Evolutionary conservation across 2,329 filamentous ascomycete species (phyloP).

Genomic region (Fusarium phyllophilum): DNA sequence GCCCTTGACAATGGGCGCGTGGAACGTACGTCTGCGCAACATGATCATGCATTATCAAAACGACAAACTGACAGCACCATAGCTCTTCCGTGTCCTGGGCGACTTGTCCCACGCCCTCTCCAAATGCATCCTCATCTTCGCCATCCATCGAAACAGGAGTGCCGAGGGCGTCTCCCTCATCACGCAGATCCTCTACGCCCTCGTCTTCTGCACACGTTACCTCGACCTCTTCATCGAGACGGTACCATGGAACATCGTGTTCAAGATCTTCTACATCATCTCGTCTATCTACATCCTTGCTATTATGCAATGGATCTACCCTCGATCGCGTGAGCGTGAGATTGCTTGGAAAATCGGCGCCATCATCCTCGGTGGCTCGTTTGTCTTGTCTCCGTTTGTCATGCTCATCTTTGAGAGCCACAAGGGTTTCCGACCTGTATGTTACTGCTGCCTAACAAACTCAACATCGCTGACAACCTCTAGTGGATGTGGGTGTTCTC

Average conservation of each 20-base stretch:
- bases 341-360: slow-evolving; percentile 92
- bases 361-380: slow-evolving; percentile 71
- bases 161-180: slow-evolving; percentile 93
- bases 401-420: slow-evolving; percentile 71
- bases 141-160: slow-evolving; percentile 88
- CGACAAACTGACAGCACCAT: slow-evolving; percentile 12
- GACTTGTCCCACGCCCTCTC: slow-evolving; percentile 87
- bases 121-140: slow-evolving; percentile 90
- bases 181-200: slow-evolving; percentile 86
- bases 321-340: slow-evolving; percentile 89
- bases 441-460: slow-evolving; percentile 30
- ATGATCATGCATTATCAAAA: background rate
- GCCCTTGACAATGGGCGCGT: slow-evolving; percentile 51
- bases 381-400: slow-evolving; percentile 76
- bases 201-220: slow-evolving; percentile 89
- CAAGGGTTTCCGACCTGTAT: slow-evolving; percentile 64
- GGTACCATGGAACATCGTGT: slow-evolving; percentile 75
- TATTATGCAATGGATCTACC: slow-evolving; percentile 87
- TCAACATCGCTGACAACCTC: slow-evolving; percentile 11
- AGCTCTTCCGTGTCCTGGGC: slow-evolving; percentile 79
- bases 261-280: slow-evolving; percentile 90
- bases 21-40: slow-evolving; percentile 49
- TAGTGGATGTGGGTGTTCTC: slow-evolving; percentile 90
- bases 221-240: slow-evolving; percentile 77
- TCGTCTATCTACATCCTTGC: slow-evolving; percentile 88